Conservation (phyloP, 2,329 filamentous ascomycete species). For the Bisporella sp. region DNA sequence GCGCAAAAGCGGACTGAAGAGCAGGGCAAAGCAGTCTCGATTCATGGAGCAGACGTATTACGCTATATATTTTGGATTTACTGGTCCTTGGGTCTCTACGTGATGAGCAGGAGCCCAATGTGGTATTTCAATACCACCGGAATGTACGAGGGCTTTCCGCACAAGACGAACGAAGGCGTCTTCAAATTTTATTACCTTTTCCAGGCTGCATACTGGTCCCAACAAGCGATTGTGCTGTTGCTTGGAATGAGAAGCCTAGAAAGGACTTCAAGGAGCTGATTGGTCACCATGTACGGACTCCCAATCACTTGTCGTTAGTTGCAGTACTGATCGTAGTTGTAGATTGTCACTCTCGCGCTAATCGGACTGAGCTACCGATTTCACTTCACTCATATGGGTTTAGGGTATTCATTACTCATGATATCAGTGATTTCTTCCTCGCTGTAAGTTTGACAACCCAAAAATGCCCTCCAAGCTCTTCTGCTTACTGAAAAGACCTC, state of each 20-base stretch:
- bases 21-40: conserved; percentile 71
- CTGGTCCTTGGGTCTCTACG: conserved; percentile 82
- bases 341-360: conserved; percentile 66
- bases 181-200: conserved; percentile 97
- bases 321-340: background rate
- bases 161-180: conserved; percentile 67
- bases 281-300: conserved; percentile 73
- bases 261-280: conserved; percentile 95
- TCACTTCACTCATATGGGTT: conserved; percentile 91
- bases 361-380: conserved; percentile 88
- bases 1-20: conserved; percentile 58
- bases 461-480: background rate
- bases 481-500: conserved; percentile 53
- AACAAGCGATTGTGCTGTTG: conserved; percentile 85
- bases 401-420: conserved; percentile 90
- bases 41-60: conserved; percentile 98
- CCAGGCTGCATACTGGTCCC: conserved; percentile 89
- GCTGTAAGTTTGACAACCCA: conserved; percentile 52
- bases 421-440: conserved; percentile 92
- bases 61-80: conserved; percentile 77
- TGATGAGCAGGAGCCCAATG: conserved; percentile 81
- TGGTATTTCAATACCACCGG: conserved; percentile 92
- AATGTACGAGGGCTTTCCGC: conserved; percentile 87
- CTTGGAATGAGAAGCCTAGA: conserved; percentile 85
- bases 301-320: background rate